These are phyloP conservation scores for Nannochloropsis granulata DNA, from an alignment of 108 stramenopile genomes.

Conservation along the genomic window DNA sequence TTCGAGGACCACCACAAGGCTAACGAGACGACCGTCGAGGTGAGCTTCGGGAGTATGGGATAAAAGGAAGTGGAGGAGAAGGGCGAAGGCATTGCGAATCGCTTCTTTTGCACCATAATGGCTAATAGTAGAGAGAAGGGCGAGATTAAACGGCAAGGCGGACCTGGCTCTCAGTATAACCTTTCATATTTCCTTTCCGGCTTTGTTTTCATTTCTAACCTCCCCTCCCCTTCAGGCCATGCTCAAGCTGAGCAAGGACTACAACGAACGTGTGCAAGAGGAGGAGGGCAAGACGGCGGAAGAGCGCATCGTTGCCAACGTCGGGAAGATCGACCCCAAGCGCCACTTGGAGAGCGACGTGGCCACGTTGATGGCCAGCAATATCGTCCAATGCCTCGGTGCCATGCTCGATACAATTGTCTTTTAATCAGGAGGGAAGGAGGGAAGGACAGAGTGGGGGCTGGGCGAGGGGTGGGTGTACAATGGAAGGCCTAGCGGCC, in stretches of 20 bases:
- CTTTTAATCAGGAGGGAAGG: constrained; percentile 44
- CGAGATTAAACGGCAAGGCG: too few species aligned
- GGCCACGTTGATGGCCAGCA: constrained; percentile 78
- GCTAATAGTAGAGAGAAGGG: too few species aligned
- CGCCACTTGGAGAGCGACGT: constrained; percentile 70
- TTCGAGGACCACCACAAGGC: constrained; percentile 74
- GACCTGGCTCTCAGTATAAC: neutral
- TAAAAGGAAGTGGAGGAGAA: too few species aligned
- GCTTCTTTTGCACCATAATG: too few species aligned
- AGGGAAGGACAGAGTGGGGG: neutral
- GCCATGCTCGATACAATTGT: constrained; percentile 96
- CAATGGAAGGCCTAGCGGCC: neutral
- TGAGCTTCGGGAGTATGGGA: neutral
- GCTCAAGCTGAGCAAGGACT: constrained; percentile 73
- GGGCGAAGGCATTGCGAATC: too few species aligned
- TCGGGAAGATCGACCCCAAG: constrained; percentile 95
- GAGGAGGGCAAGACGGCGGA: constrained; percentile 42
- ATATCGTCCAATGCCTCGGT: constrained; percentile 92
- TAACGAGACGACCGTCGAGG: constrained; percentile 55
- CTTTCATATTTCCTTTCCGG: neutral
- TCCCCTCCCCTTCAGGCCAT: constrained; percentile 50
- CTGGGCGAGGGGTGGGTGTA: neutral
- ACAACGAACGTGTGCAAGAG: constrained; percentile 65
- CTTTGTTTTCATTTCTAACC: too few species aligned
- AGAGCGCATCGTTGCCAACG: constrained; percentile 42